Evolutionary conservation across 495 filamentous ascomycete species (phyloP), one percentile per base, ranked within the genome.

Genomic region (Saxispiralis lemnorum): DNA sequence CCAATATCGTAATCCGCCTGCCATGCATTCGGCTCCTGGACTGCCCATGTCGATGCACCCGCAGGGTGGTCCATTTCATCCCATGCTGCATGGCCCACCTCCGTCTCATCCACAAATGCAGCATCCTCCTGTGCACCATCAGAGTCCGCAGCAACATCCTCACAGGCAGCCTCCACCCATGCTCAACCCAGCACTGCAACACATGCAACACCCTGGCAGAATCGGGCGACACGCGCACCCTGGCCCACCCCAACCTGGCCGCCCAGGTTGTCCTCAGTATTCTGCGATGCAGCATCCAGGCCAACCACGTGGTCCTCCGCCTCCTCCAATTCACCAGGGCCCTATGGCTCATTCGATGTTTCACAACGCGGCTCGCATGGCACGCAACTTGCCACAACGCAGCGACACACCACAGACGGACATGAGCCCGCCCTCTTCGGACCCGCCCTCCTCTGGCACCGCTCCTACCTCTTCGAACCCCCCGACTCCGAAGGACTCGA

Each of bases 371-470:
- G 50, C 50, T 9, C 41, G 50, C 7, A 45, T 53, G 46, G 50
- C 50, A 12, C 50, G 50, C 9, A 41, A 53, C 24, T 35, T 53
- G 12, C 50, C 50, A 14, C 38, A 44, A 17, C 50, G 50, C n/a
- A 53, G 38, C 1, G 50, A 49, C 34, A 53, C 50, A 11, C 50
- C 50, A 6, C 7, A 45, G 14, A 53, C 45, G 0, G 54, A 57
- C 21, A 51, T 49, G 24, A 52, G 55, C 2, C 46, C 47, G 12
- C 53, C 57, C 1, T 58, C 57, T 7, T 60, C 58, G 0, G 58
- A 60, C 36, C 44, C 54, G 5, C 56, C 56, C 21, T 57, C 50
- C 3, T 53, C 50, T 19, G 50, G 50, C 24, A 49, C 50, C 6
- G 50, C 46, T 24, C 45, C 50, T 6, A 44, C 46, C 3, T 49